A percentile compares a stretch with the other conserved stretches of the same genome.
Conservation (phyloP, 371 early-diverging fungal species). For the Zancudomyces culisetae region DNA sequence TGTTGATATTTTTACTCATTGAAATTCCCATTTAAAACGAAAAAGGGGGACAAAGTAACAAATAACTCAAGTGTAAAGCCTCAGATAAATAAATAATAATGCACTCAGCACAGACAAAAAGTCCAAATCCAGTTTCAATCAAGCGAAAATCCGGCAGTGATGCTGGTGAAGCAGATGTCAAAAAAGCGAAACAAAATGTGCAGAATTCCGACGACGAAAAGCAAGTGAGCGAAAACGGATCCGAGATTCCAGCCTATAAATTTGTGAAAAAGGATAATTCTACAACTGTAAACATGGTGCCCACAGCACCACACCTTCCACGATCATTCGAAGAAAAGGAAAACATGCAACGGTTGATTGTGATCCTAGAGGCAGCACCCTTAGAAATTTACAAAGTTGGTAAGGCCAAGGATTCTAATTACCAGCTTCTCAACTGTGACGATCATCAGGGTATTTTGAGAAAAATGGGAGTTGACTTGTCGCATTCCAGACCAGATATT, state of each 20-base stretch:
- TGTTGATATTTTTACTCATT: too few species aligned
- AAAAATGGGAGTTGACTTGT: conserved; percentile 60
- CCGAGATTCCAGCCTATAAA: neutral
- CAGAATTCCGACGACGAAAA: neutral
- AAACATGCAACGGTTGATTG: conserved; percentile 71
- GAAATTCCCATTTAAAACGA: too few species aligned
- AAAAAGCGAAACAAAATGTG: neutral
- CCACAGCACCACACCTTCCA: conserved; percentile 51
- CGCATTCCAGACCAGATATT: conserved; percentile 88
- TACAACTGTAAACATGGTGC: conserved; percentile 16
- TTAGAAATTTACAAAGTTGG: conserved; percentile 89
- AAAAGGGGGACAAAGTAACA: too few species aligned
- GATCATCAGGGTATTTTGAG: conserved; percentile 81
- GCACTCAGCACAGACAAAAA: neutral
- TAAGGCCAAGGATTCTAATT: conserved; percentile 72
- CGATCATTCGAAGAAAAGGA: conserved; percentile 53
- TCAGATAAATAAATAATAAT: too few species aligned
- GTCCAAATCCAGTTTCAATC: neutral
- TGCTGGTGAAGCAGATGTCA: neutral
- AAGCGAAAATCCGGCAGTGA: neutral
- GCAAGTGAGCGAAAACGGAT: neutral
- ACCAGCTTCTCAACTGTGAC: conserved; percentile 88
- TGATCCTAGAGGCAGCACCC: conserved; percentile 74
- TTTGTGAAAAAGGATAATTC: conserved; percentile 13
- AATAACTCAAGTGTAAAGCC: too few species aligned